Evolutionary conservation across 768 basidiomycete species (phyloP), one percentile per base, ranked within the genome.

Genomic region (Guyanaporus albipodus): DNA sequence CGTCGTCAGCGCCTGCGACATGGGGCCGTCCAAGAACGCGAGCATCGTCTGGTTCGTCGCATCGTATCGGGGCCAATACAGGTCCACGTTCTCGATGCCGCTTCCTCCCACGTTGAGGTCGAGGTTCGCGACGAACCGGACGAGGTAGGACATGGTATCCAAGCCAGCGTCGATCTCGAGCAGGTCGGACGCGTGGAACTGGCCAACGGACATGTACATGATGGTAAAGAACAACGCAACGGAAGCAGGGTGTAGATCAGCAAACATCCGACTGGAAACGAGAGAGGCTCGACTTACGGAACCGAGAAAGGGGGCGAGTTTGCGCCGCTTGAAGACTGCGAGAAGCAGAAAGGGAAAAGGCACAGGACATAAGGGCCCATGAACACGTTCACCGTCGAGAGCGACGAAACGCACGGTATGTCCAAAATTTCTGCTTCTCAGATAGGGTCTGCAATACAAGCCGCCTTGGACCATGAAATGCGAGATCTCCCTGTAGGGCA

Each of bases 381-480:
- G n/a, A n/a, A n/a, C n/a, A n/a, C n/a, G n/a, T n/a, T n/a, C n/a
- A n/a, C n/a, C n/a, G n/a, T n/a, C n/a, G n/a, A n/a, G n/a, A n/a
- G n/a, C n/a, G n/a, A n/a, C n/a, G n/a, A n/a, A 7, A 48, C 57
- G 4, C 39, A 57, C 58, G 7, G 14, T 46, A 59, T 2, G 45
- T 57, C 74, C 75, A 79, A 2, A 67, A 67, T 4, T 67, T 65
- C 53, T 71, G 71, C 35, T 65, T 70, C 1, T 59, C 66, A 0
- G 72, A 64, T 7, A 59, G 54, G 18, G 66, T 44, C 26, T 73
- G 56, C 23, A 79, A 50, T 50, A 80, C 67, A 58, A 73, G 73
- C 4, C 77, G 55, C 12, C 77, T 62, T 33, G 78, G 72, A 1
- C 66, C 75, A 47, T 80, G 73, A 62, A 82, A 77, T 3, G 72